A percentile compares a stretch with the other conserved stretches of the same genome.
phyloP scores from a whole-genome alignment of 1,284 basidiomycete genomes.

The Pascua sp. region DNA sequence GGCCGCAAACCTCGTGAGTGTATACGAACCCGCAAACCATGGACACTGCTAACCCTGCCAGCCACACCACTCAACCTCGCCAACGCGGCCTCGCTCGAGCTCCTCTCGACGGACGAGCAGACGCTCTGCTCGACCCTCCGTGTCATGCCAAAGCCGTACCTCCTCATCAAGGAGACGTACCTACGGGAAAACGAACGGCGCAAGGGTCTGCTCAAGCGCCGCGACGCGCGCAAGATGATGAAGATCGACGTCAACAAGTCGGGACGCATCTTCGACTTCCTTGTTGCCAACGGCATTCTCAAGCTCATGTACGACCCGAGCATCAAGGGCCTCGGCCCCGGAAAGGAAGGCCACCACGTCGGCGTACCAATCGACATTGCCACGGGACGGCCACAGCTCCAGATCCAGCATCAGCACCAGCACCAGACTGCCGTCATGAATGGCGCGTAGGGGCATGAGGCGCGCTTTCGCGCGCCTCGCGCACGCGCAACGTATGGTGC shows the following conservation, averaged over 20 bases:
- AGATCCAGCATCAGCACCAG: background rate
- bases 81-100: conserved; percentile 77
- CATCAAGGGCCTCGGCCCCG: conserved; percentile 27
- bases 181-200: conserved; percentile 86
- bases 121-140: conserved; percentile 80
- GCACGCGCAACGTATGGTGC: too few species aligned
- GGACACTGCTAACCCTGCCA: conserved; percentile 2
- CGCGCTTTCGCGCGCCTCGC: too few species aligned
- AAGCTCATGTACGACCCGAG: conserved; percentile 40
- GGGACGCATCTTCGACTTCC: conserved; percentile 81
- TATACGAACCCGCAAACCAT: conserved; percentile 12
- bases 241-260: conserved; percentile 92
- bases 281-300: conserved; percentile 51
- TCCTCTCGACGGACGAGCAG: conserved; percentile 81
- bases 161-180: conserved; percentile 86
- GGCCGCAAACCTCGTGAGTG: conserved; percentile 28
- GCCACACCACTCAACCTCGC: conserved; percentile 71
- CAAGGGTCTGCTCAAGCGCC: conserved; percentile 74
- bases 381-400: conserved; percentile 10
- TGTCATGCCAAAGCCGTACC: conserved; percentile 86
- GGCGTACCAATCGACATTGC: conserved; percentile 17
- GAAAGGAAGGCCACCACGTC: conserved; percentile 26
- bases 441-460: too few species aligned
- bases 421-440: background rate
- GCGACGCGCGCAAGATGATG: conserved; percentile 78